Percentiles rank a stretch among this genome's conserved stretches.
Conservation (phyloP, 116 monocot genomes). For the Cymodocea nodosa region DNA sequence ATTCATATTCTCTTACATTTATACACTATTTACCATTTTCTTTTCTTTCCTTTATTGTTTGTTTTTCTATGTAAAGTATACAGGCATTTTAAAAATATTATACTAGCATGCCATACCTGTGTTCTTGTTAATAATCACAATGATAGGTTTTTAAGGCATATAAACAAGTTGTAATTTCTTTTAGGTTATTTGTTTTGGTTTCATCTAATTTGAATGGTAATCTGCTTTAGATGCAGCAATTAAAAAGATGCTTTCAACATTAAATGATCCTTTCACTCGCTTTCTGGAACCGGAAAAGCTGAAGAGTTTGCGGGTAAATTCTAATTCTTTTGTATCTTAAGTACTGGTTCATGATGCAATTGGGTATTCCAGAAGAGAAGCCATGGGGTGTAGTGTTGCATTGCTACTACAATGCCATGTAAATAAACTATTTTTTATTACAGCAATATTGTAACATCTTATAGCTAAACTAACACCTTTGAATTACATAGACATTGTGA, state of each 20-base stretch:
- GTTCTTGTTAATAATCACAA: too few relatives aligned
- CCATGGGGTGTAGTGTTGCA: neutral
- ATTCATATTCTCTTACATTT: too few relatives aligned
- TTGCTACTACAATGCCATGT: neutral
- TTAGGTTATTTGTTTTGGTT: neutral
- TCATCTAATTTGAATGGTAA: neutral
- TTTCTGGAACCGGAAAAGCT: constrained; percentile 94
- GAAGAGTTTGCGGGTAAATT: constrained; percentile 81
- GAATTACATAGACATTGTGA: too few relatives aligned
- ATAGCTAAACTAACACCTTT: too few relatives aligned
- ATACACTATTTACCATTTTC: too few relatives aligned
- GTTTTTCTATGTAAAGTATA: too few relatives aligned
- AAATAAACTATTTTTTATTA: neutral
- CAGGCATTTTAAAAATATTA: too few relatives aligned
- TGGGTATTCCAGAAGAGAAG: neutral
- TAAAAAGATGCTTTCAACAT: constrained; percentile 89
- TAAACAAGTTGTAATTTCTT: neutral
- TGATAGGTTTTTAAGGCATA: neutral
- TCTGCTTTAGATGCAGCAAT: constrained; percentile 67
- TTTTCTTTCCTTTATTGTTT: too few relatives aligned
- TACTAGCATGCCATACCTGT: too few relatives aligned
- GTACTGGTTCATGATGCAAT: neutral
- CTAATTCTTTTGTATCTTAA: constrained; percentile 1
- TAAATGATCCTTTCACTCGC: constrained; percentile 95
- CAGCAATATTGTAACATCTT: too few relatives aligned